Conservation (phyloP, 176 grass and related monocot genomes). For the Rhynchospora breviuscula region DNA sequence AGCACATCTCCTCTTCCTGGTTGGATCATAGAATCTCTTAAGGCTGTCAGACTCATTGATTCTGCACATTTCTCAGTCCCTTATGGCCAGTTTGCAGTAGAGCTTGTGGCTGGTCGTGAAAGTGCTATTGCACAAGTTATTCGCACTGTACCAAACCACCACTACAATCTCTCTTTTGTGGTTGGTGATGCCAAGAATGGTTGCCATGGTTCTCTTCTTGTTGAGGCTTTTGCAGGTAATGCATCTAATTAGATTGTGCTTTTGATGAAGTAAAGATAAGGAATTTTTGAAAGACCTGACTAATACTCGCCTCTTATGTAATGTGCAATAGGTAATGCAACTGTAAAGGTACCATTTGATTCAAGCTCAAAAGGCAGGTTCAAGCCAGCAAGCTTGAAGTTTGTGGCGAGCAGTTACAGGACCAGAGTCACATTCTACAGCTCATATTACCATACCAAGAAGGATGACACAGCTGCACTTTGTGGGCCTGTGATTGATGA, state of each 20-base stretch:
- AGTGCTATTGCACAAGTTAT: constrained; percentile 98
- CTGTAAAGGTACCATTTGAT: constrained; percentile 66
- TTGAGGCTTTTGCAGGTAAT: constrained; percentile 73
- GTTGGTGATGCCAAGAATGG: constrained; percentile 87
- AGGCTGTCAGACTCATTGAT: constrained; percentile 91
- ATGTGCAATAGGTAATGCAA: constrained; percentile 42
- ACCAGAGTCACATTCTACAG: constrained; percentile 95
- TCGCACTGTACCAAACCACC: constrained; percentile 47
- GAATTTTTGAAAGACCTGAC: not conserved
- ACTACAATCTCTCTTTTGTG: constrained; percentile 75
- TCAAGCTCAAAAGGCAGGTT: constrained; percentile 52
- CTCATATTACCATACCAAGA: constrained; percentile 91
- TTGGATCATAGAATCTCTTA: constrained; percentile 98
- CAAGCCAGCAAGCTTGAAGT: constrained; percentile 42
- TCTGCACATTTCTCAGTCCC: constrained; percentile 74
- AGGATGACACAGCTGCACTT: constrained; percentile 47
- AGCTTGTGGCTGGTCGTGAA: constrained; percentile 87
- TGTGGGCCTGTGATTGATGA: constrained; percentile 88
- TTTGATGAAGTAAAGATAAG: not conserved
- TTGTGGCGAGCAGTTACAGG: constrained; percentile 35
- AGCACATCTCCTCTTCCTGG: constrained; percentile 73
- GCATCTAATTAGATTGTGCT: not conserved
- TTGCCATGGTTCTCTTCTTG: constrained; percentile 85
- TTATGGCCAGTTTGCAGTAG: constrained; percentile 59
- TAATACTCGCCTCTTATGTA: not conserved